Conservation (phyloP, 2,329 filamentous ascomycete species). For the Aureobasidium sp. region DNA sequence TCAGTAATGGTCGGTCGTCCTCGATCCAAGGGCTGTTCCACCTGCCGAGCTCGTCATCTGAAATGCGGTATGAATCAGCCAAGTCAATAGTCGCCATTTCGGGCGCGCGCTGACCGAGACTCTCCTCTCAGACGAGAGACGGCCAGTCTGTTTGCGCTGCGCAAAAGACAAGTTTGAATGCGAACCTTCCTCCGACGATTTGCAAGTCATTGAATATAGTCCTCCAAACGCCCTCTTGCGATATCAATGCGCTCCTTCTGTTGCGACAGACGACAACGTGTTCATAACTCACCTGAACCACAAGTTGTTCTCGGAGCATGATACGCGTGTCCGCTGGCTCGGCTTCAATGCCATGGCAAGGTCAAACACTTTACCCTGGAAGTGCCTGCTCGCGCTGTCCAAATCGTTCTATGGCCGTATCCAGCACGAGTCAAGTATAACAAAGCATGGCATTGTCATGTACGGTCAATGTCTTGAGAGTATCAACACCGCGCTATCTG, state of each 20-base stretch:
- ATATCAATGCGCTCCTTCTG: too few species aligned
- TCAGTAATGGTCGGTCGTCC: background rate
- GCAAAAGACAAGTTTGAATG: conserved; percentile 5
- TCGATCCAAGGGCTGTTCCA: background rate
- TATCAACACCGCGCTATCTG: background rate
- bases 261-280: background rate
- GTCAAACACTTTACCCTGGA: background rate
- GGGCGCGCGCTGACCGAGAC: background rate
- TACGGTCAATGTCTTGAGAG: background rate
- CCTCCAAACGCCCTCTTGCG: background rate
- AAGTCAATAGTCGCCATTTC: background rate
- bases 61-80: background rate
- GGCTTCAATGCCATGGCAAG: background rate
- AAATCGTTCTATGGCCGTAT: conserved; percentile 1
- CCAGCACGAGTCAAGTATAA: background rate
- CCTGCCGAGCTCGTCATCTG: background rate
- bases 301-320: background rate
- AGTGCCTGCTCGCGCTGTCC: background rate
- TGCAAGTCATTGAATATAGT: background rate
- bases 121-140: background rate
- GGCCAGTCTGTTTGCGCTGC: background rate
- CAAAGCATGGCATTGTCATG: background rate
- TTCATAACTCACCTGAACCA: background rate
- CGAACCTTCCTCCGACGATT: background rate
- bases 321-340: background rate